Evolutionary conservation across 2,329 filamentous ascomycete genomes (phyloP).

Genomic region (Pseudogymnoascus pannorum): DNA sequence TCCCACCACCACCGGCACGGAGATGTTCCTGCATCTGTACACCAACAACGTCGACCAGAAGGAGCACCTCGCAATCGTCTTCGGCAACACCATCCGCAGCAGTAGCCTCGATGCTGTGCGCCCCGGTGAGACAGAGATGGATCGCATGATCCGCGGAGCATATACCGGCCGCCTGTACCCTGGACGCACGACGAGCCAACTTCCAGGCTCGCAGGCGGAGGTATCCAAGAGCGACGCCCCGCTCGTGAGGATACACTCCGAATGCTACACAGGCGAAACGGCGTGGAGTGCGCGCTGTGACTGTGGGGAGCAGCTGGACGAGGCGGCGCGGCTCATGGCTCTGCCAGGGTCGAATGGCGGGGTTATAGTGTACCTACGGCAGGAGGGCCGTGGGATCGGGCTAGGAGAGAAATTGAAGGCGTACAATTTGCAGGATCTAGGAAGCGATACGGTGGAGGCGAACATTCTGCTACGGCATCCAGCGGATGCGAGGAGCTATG

Average conservation of each 20-base stretch:
- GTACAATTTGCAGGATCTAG: slow-evolving; percentile 94
- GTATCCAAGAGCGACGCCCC: slow-evolving; percentile 41
- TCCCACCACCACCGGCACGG: slow-evolving; percentile 80
- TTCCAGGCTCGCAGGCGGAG: slow-evolving; percentile 11
- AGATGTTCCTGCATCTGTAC: slow-evolving; percentile 97
- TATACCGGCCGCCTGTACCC: slow-evolving; percentile 85
- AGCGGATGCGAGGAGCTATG: slow-evolving; percentile 90
- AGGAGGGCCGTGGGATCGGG: slow-evolving; percentile 93
- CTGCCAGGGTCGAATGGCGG: slow-evolving; percentile 63
- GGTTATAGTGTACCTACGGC: slow-evolving; percentile 90
- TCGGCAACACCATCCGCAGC: slow-evolving; percentile 77
- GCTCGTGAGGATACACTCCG: slow-evolving; percentile 89
- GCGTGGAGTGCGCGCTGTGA: slow-evolving; percentile 97
- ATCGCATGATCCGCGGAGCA: slow-evolving; percentile 88
- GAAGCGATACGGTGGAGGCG: slow-evolving; percentile 95
- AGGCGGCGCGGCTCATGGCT: slow-evolving; percentile 89
- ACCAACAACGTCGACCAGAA: slow-evolving; percentile 89
- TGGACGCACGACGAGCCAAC: slow-evolving; percentile 56
- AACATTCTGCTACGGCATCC: slow-evolving; percentile 87
- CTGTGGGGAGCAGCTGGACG: slow-evolving; percentile 94
- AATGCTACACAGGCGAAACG: slow-evolving; percentile 98
- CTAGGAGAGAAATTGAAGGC: slow-evolving; percentile 94
- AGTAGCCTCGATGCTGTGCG: slow-evolving; percentile 61
- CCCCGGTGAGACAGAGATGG: slow-evolving; percentile 75
- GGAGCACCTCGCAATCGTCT: slow-evolving; percentile 95